Evolutionary conservation across 805 yeast genomes (phyloP).

Genomic region (Zygosaccharomyces gambellarensis): DNA sequence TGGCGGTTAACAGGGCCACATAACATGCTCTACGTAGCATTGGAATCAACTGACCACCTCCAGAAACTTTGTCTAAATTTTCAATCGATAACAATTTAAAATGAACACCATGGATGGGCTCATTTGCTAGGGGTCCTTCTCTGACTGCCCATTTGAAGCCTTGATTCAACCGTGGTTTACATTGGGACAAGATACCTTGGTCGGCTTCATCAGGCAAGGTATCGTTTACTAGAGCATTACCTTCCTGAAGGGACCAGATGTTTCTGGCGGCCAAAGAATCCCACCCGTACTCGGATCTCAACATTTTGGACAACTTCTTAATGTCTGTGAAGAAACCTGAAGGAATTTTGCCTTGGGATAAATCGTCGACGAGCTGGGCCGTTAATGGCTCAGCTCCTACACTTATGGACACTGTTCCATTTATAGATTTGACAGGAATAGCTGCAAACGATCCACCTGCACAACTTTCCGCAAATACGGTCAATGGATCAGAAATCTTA

Average conservation of each 20-base stretch:
- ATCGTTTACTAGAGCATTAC: slow-evolving; percentile 62
- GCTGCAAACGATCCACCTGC: slow-evolving; percentile 60
- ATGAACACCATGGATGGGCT: slow-evolving; percentile 62
- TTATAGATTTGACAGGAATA: slow-evolving; percentile 55
- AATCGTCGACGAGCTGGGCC: slow-evolving; percentile 41
- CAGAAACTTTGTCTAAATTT: slow-evolving; percentile 33
- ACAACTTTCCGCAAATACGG: slow-evolving; percentile 75
- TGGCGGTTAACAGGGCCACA: slow-evolving; percentile 69
- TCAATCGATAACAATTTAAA: slow-evolving; percentile 62
- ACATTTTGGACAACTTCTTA: slow-evolving; percentile 46
- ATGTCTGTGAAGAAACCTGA: slow-evolving; percentile 41
- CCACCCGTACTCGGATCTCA: slow-evolving; percentile 64
- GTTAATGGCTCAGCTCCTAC: slow-evolving; percentile 73
- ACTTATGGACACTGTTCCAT: slow-evolving; percentile 54
- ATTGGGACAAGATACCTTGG: slow-evolving; percentile 40
- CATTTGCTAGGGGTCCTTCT: slow-evolving; percentile 93
- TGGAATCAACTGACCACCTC: slow-evolving; percentile 66
- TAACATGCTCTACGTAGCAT: slow-evolving; percentile 81
- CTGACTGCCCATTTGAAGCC: slow-evolving; percentile 81
- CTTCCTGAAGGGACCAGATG: slow-evolving; percentile 72
- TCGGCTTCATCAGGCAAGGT: slow-evolving; percentile 70
- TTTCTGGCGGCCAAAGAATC: slow-evolving; percentile 80
- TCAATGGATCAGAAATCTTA: slow-evolving; percentile 79
- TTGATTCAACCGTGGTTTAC: slow-evolving; percentile 54
- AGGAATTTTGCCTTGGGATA: slow-evolving; percentile 38